Evolutionary conservation across 75 land plant genomes (phyloP), one percentile per base, ranked within the genome.

Genomic region (Cunninghamia lanceolata): DNA sequence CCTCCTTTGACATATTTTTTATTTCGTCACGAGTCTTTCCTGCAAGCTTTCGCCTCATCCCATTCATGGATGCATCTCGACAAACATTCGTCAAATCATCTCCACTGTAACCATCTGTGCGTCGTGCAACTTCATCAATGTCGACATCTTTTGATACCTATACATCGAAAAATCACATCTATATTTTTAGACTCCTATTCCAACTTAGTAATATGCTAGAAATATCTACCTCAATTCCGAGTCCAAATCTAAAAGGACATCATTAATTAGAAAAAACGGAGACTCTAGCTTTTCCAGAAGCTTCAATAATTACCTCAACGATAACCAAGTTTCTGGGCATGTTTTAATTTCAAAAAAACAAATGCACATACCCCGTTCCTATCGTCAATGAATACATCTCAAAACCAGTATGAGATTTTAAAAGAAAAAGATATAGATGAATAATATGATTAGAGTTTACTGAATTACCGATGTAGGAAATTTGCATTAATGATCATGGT

Each of bases 81-180:
- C 99, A 98, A 15, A 98, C 96, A 86, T 98, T 98, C 80, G 99
- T 98, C 13, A 98, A 92, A 88, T 98, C 99, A 77, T 98, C 99
- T 39, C 99, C 99, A 90, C 99, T 98, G 88, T 98, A 98, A 13
- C 99, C 99, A 40, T 98, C 97, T 75, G 99, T 96, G 30, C 94
- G 90, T n/a, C 93, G 92, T 52, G 99, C 99, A 35, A 98, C 94
- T 36, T 93, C 97, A 83, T 96, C 99, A 74, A 96, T 91, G 79
- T 96, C 87, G 7, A 98, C 96, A 90, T 98, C 99, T 66, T 92
- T 83, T 66, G 99, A 90, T 70, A 98, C 95, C 99, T 98, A 90
- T 14, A 16, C 66, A 68, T 77, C 38, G n/a, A 53, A 34, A 78
- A 47, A 34, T 79, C 11, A 38, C 45, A 59, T 84, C 79, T 21